phyloP scores from a whole-genome alignment of 257 asterid species.

The Apocynum venetum region DNA sequence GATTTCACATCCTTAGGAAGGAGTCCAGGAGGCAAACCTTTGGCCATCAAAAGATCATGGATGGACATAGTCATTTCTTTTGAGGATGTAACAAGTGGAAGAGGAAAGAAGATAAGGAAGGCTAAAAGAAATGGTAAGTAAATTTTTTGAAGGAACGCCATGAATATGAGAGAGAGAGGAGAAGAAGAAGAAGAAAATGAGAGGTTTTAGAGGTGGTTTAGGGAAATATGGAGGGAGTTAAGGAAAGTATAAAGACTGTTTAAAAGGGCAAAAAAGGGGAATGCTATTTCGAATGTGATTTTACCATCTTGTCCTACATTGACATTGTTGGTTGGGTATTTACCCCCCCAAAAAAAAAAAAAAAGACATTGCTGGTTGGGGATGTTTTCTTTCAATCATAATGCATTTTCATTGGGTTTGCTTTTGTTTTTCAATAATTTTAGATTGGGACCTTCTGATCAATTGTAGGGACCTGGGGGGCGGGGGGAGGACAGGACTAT shows the following conservation, averaged over 20 bases:
- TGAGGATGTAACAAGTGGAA: conserved; percentile 15
- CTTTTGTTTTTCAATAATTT: not conserved
- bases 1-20: conserved; percentile 68
- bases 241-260: conserved; percentile 29
- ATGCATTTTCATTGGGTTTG: not conserved
- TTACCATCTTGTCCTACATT: conserved; percentile 23
- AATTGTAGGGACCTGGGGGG: not conserved
- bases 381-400: too few relatives aligned
- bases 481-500: not conserved
- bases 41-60: conserved; percentile 70
- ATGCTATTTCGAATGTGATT: not conserved
- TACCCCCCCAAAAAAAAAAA: too few relatives aligned
- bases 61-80: conserved; percentile 33
- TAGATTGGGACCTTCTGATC: not conserved
- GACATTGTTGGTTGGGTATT: too few relatives aligned
- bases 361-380: too few relatives aligned
- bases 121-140: conserved; percentile 11
- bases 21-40: conserved; percentile 84
- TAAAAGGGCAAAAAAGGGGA: conserved; percentile 18
- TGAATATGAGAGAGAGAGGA: conserved; percentile 7
- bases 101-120: conserved; percentile 15
- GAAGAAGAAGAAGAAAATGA: not conserved
- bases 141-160: conserved; percentile 33
- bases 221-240: conserved; percentile 33
- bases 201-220: conserved; percentile 37